phyloP scores from a whole-genome alignment of 345 rosid genomes.

The Aquilaria sinensis region DNA sequence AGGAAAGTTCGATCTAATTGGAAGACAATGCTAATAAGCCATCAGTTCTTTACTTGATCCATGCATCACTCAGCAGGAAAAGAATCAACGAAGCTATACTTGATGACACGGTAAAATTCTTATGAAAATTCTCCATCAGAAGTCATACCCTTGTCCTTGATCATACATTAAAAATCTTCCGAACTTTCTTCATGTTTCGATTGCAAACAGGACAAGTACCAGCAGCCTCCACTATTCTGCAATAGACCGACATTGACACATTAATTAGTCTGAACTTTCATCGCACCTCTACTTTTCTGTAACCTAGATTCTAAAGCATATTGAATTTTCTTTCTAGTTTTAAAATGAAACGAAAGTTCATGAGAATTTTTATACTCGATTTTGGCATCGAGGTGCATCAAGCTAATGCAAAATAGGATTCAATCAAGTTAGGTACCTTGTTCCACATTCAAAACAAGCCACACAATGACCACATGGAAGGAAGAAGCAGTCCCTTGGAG shows the following conservation, averaged over 20 bases:
- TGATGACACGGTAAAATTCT: too few species aligned
- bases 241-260: background rate
- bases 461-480: constrained; percentile 94
- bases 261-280: background rate
- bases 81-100: too few species aligned
- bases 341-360: background rate
- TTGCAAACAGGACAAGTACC: constrained; percentile 77
- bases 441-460: constrained; percentile 78
- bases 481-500: constrained; percentile 90
- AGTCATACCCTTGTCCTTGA: too few species aligned
- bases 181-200: constrained; percentile 74
- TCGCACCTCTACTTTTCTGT: background rate
- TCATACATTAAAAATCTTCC: constrained; percentile 47
- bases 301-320: background rate
- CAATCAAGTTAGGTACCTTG: constrained; percentile 40
- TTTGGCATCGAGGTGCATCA: background rate
- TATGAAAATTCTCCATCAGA: too few species aligned
- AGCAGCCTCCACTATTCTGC: constrained; percentile 74
- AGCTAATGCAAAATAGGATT: background rate
- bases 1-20: too few species aligned
- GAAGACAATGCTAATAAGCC: too few species aligned
- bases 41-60: too few species aligned
- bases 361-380: background rate
- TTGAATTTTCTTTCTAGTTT: too few species aligned
- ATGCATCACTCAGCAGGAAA: too few species aligned